Evolutionary conservation across 345 rosid genomes (phyloP), one percentile per base, ranked within the genome.

Genomic region (Stellera chamaejasme): DNA sequence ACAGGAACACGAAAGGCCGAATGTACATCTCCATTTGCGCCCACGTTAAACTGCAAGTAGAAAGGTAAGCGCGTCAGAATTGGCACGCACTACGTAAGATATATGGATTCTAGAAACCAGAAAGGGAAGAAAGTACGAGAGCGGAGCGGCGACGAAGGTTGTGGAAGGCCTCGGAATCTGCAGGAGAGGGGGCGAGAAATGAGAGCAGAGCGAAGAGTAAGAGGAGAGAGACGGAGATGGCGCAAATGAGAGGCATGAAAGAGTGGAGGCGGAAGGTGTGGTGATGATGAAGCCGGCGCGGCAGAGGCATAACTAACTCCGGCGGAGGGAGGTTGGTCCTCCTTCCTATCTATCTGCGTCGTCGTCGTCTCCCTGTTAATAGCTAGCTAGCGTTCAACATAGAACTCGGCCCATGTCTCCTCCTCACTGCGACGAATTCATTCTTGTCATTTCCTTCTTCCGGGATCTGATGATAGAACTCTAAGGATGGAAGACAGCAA

Each of bases 241-340:
- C 59, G 53, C 79, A 80, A 9, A 85, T 48, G 13, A 76, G 14
- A 3, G 86, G 88, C 2, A 74, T 64, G 36, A 80, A 61, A 53
- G 75, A 73, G 3, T 85, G 83, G 52, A 82, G 66, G 61, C 85
- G 83, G 66, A 67, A 70, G 72, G 75, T 56, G 53, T 72, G 68
- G 60, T n/a, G n/a, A n/a, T 43, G 61, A 60, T 78, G 70, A 67
- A 91, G 95, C 81, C 96, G 94, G 77, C 94, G 77, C 55, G 64
- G 81, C 55, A 66, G 69, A 42, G 91, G 87, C 96, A 92, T 88
- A 10, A n/a, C n/a, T n/a, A n/a, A 16, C 54, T 13, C 10, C 39
- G 50, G n/a, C 10, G 16, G 39, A 3, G 45, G 56, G n/a, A 19
- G 56, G 57, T 63, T 69, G n/a, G n/a, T n/a, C n/a, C n/a, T n/a